Evolutionary conservation across 2,329 filamentous ascomycete species (phyloP).

Genomic region (Cytospora paraplurivora): DNA sequence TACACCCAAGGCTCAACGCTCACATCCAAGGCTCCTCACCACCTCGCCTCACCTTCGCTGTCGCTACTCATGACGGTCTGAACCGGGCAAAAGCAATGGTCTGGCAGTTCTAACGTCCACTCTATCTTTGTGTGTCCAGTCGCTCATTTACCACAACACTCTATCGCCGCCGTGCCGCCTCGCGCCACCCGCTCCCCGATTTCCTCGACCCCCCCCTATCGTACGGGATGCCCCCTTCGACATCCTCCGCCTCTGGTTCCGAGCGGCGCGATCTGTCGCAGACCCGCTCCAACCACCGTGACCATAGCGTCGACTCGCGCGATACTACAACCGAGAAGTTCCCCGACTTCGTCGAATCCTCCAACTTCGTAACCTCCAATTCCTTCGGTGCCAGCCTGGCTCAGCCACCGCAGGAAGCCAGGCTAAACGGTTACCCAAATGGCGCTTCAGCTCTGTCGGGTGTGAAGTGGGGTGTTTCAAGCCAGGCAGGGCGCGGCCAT

Average conservation of each 20-base stretch:
- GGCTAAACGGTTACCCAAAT: conserved; percentile 37
- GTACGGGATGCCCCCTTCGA: conserved; percentile 45
- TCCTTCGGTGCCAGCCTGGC: conserved; percentile 9
- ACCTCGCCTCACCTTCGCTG: not conserved
- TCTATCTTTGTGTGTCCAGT: conserved; percentile 20
- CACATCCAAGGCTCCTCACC: not conserved
- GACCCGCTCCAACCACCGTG: conserved; percentile 36
- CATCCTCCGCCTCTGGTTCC: conserved; percentile 34
- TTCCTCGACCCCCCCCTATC: conserved; percentile 14
- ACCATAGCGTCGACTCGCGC: conserved; percentile 34
- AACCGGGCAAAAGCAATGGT: conserved; percentile 27
- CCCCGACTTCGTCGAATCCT: conserved; percentile 55
- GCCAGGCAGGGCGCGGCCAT: conserved; percentile 51
- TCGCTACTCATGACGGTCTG: conserved; percentile 11
- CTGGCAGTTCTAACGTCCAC: conserved; percentile 18
- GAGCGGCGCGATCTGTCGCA: conserved; percentile 40
- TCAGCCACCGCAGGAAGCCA: conserved; percentile 21
- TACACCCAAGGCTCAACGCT: too few relatives aligned
- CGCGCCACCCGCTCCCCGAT: not conserved
- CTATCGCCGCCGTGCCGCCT: not conserved
- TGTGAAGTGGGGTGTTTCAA: conserved; percentile 36
- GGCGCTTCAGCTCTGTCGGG: conserved; percentile 34
- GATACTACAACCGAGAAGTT: conserved; percentile 55
- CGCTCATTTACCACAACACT: conserved; percentile 28
- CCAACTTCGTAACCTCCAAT: conserved; percentile 50